Evolutionary conservation across 2,329 filamentous ascomycete genomes (phyloP).

Genomic region (Anthostomella pinea): DNA sequence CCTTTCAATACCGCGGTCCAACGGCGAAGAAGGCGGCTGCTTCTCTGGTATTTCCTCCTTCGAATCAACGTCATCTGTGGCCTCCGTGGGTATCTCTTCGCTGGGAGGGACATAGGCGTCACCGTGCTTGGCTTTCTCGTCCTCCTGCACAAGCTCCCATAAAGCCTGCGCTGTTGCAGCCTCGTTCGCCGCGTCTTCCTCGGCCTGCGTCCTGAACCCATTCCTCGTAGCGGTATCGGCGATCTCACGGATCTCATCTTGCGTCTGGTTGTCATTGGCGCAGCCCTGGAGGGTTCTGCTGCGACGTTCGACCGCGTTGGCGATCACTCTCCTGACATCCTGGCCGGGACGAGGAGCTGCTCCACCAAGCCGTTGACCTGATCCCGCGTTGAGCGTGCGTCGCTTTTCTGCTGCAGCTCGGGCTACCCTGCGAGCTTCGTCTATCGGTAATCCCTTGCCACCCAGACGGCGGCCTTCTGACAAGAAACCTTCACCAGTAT

Average conservation of each 20-base stretch:
- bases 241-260: constrained; percentile 63
- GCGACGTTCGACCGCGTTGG: constrained; percentile 67
- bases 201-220: constrained; percentile 78
- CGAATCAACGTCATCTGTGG: constrained; percentile 29
- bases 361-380: constrained; percentile 73
- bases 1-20: too few relatives aligned
- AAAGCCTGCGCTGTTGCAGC: constrained; percentile 80
- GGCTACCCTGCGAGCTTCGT: constrained; percentile 73
- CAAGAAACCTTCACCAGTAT: constrained; percentile 86
- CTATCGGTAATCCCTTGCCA: constrained; percentile 59
- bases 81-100: constrained; percentile 46
- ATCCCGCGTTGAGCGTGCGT: constrained; percentile 53
- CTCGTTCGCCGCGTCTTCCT: constrained; percentile 87
- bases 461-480: constrained; percentile 73
- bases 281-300: constrained; percentile 70
- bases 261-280: constrained; percentile 66
- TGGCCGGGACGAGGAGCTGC: constrained; percentile 48
- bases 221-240: constrained; percentile 62
- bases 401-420: constrained; percentile 72
- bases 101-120: constrained; percentile 49
- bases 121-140: constrained; percentile 59
- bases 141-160: constrained; percentile 83
- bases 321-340: constrained; percentile 71
- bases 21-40: too few relatives aligned
- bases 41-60: constrained; percentile 2